A percentile compares a stretch with the other conserved stretches of the same genome.
Evolutionary conservation across 106 monocot genomes (phyloP).

Genomic region (Phalaenopsis equestris): DNA sequence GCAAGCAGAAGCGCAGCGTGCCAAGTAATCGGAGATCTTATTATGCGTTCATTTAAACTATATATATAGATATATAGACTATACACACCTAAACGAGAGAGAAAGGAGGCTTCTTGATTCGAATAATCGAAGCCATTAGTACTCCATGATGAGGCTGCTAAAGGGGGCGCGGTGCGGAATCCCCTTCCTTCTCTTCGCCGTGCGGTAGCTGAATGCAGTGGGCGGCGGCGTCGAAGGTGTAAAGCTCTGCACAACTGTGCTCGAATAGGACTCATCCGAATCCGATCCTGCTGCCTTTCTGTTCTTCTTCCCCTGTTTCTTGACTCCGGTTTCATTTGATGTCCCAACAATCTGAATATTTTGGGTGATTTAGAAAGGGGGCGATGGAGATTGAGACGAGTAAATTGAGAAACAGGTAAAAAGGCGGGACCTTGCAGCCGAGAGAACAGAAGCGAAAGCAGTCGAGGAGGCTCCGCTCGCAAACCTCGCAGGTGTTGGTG

Average conservation of each 20-base stretch:
- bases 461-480: slow-evolving; percentile 54
- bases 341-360: slow-evolving; percentile 13
- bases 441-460: slow-evolving; percentile 62
- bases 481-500: slow-evolving; percentile 52
- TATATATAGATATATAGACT: background rate
- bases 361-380: background rate
- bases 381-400: background rate
- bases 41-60: background rate
- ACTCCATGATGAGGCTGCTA: slow-evolving; percentile 44
- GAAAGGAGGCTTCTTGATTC: background rate
- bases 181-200: slow-evolving; percentile 70
- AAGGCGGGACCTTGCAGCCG: slow-evolving; percentile 43
- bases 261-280: slow-evolving; percentile 45
- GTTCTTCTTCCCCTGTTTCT: slow-evolving; percentile 7
- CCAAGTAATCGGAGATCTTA: background rate
- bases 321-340: background rate
- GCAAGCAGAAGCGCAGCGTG: slow-evolving; percentile 4
- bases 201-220: slow-evolving; percentile 17
- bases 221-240: slow-evolving; percentile 51
- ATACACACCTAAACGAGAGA: background rate
- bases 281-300: slow-evolving; percentile 15
- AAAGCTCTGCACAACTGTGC: slow-evolving; percentile 39
- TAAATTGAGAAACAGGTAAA: background rate
- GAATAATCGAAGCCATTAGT: background rate
- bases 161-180: slow-evolving; percentile 72